Evolutionary conservation across 164 flowering plant species (phyloP).

Genomic region (Aristolochia contorta): DNA sequence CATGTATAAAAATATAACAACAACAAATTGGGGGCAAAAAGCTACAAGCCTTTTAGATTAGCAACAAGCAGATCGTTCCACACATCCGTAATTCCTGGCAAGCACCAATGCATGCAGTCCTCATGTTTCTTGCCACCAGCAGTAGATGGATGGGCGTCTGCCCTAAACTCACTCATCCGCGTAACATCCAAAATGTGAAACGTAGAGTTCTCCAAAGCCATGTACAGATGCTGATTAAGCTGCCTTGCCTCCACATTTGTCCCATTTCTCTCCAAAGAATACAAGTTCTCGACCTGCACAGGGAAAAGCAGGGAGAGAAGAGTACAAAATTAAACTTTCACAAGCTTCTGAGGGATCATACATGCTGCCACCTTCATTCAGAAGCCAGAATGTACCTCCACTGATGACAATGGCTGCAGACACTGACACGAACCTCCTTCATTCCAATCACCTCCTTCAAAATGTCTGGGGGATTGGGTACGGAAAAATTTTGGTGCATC

Average conservation of each 20-base stretch:
- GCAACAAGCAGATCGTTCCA: constrained; percentile 82
- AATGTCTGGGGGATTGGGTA: constrained; percentile 94
- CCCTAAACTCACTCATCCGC: constrained; percentile 75
- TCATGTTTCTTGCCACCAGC: constrained; percentile 92
- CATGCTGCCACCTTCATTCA: not conserved
- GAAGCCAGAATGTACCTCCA: constrained; percentile 34
- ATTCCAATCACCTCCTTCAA: constrained; percentile 99
- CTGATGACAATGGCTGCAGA: constrained; percentile 40
- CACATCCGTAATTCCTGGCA: constrained; percentile 81
- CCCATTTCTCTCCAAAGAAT: constrained; percentile 54
- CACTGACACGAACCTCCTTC: constrained; percentile 88
- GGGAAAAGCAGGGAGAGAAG: not conserved
- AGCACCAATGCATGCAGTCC: constrained; percentile 99
- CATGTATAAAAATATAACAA: no score
- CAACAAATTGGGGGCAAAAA: not conserved
- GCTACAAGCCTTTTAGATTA: constrained; percentile 19
- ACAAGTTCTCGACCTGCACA: constrained; percentile 60
- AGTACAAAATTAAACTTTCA: not conserved
- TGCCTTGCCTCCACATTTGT: constrained; percentile 75
- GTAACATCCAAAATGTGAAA: constrained; percentile 72
- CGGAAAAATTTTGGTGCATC: constrained; percentile 53
- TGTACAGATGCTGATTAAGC: constrained; percentile 61
- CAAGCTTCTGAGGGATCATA: no score
- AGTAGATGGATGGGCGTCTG: constrained; percentile 87
- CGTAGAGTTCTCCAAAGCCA: constrained; percentile 48